Evolutionary conservation across 2,329 filamentous ascomycete genomes (phyloP).

Genomic region (Byssoonygena ceratinophila): DNA sequence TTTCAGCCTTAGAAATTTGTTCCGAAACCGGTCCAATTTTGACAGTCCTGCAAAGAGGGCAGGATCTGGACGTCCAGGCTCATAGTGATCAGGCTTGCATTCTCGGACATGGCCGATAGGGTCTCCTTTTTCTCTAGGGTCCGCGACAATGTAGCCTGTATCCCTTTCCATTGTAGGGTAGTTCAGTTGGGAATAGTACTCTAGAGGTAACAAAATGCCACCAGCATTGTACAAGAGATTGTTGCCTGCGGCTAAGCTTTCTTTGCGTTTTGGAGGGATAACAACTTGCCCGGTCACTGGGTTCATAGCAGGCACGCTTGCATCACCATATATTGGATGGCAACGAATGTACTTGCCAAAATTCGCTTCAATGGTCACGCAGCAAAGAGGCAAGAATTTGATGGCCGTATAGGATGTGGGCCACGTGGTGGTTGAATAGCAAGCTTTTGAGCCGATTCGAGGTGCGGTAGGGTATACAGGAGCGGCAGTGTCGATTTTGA

Average conservation of each 20-base stretch:
- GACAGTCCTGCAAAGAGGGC: neutral
- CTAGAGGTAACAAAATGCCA: neutral
- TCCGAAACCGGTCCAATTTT: neutral
- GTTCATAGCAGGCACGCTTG: neutral
- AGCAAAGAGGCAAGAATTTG: conserved; percentile 7
- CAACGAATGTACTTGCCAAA: neutral
- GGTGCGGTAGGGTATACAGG: conserved; percentile 9
- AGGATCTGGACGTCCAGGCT: neutral
- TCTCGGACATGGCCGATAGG: neutral
- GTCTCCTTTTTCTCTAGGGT: neutral
- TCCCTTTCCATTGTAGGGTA: neutral
- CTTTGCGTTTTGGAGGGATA: neutral
- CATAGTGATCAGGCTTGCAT: neutral
- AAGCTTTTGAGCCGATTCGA: neutral
- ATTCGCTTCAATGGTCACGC: conserved; percentile 3
- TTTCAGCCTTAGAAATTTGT: neutral
- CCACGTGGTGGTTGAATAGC: neutral
- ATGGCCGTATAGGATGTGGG: conserved; percentile 5
- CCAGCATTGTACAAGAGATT: neutral
- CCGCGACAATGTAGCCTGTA: neutral
- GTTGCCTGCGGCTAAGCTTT: neutral
- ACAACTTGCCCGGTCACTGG: neutral
- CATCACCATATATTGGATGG: neutral
- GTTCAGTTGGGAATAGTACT: neutral
- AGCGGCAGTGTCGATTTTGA: conserved; percentile 20